Evolutionary conservation across 805 yeast species (phyloP).

Genomic region (Kregervanrija delftensis): DNA sequence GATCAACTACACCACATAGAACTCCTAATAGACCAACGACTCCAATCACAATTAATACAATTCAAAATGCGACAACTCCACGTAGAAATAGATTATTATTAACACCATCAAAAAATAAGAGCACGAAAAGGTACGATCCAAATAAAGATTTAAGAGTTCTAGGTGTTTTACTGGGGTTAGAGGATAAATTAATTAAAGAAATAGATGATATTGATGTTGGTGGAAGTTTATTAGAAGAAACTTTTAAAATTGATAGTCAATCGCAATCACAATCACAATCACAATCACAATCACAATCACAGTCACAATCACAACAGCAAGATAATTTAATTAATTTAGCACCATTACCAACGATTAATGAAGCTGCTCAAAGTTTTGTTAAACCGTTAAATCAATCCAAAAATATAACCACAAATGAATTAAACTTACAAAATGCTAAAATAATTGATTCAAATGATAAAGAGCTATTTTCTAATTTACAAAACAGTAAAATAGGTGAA

Average conservation of each 20-base stretch:
- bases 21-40: slow-evolving; percentile 26
- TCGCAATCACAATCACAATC: slow-evolving; percentile 4
- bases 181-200: slow-evolving; percentile 15
- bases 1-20: slow-evolving; percentile 12
- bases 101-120: slow-evolving; percentile 22
- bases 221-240: neutral
- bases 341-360: neutral
- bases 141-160: slow-evolving; percentile 23
- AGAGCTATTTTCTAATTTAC: neutral
- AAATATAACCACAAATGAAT: slow-evolving; percentile 1
- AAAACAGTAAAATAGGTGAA: slow-evolving; percentile 1
- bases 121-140: slow-evolving; percentile 25
- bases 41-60: slow-evolving; percentile 25
- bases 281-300: slow-evolving; percentile 8
- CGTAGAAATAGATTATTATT: slow-evolving; percentile 21
- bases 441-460: neutral
- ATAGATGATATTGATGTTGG: neutral
- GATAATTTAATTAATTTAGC: slow-evolving; percentile 1
- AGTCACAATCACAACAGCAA: slow-evolving; percentile 3
- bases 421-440: neutral
- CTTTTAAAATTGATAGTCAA: neutral
- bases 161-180: slow-evolving; percentile 24
- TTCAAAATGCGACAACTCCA: slow-evolving; percentile 26
- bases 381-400: neutral
- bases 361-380: neutral